Percentiles rank a stretch among this genome's conserved stretches.
Evolutionary conservation across 1,139 yeast species (phyloP).

Genomic region (Lodderomyces beijingensis): DNA sequence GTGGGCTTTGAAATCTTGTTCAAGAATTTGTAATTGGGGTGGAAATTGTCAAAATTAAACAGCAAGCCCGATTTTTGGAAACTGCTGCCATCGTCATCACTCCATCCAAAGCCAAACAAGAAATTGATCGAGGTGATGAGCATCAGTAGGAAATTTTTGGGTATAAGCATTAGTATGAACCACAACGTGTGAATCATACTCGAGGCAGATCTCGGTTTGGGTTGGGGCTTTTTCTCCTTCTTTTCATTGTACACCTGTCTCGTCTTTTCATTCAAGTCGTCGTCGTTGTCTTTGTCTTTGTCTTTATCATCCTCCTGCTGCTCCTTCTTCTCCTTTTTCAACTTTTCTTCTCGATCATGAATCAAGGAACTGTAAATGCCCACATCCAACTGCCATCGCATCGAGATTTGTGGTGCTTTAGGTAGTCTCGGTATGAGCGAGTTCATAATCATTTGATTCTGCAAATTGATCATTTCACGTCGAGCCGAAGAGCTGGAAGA

Average conservation of each 20-base stretch:
- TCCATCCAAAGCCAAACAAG: slow-evolving; percentile 24
- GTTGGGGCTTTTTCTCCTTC: not conserved
- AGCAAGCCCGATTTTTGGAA: slow-evolving; percentile 19
- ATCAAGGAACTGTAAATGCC: slow-evolving; percentile 41
- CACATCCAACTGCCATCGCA: slow-evolving; percentile 40
- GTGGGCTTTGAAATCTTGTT: slow-evolving; percentile 4
- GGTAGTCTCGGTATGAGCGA: slow-evolving; percentile 38
- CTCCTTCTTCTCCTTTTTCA: slow-evolving; percentile 5
- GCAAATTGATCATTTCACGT: slow-evolving; percentile 22
- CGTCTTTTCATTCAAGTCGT: too few species aligned
- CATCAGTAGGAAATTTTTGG: slow-evolving; percentile 35
- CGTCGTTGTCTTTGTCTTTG: too few species aligned
- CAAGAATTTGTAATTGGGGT: slow-evolving; percentile 14
- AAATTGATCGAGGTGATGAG: slow-evolving; percentile 31
- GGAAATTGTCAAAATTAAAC: slow-evolving; percentile 21
- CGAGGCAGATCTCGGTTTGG: not conserved
- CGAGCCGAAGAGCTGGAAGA: slow-evolving; percentile 9
- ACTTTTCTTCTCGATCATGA: slow-evolving; percentile 13
- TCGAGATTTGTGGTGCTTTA: slow-evolving; percentile 37
- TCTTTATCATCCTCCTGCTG: slow-evolving; percentile 6
- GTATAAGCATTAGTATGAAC: slow-evolving; percentile 44
- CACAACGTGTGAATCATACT: slow-evolving; percentile 27
- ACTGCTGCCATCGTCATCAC: slow-evolving; percentile 9
- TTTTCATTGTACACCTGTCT: slow-evolving; percentile 6
- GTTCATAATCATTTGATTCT: slow-evolving; percentile 31